Base-by-base conservation (phyloP, 2,329 filamentous ascomycete genomes). In the Verticillium nonalfalfae region DNA sequence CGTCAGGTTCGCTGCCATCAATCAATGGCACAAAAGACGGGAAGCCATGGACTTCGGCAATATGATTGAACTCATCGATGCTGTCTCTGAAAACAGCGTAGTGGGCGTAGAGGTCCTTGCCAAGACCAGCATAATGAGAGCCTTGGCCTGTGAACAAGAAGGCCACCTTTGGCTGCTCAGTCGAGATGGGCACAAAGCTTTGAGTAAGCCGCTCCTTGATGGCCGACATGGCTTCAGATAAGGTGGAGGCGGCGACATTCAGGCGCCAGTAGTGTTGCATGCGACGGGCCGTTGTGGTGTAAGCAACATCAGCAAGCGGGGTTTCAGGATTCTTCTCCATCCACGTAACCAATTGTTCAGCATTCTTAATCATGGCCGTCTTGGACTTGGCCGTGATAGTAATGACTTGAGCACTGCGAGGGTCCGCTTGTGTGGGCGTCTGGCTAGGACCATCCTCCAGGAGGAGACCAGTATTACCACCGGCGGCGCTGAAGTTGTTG, bases 401-500 rank as follows among this genome's bases (percentile, higher is more conserved):
- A 40, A 90, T 75, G n/a, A 86, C 70, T 58, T 90, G 83, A 1
- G 78, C 76, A n/a, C 73, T 74, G 21, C 88, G 81, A 7, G 83
- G 76, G 64, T 90, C 86, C 2, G 66, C 61, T 11, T 65, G 68
- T 11, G 86, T 84, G 1, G 74, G 72, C 9, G 69, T 67, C 3
- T 79, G 74, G 5, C 78, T 69, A 59, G 85, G 85, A 0, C 78
- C 83, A 64, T 90, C 87, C 68, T 90, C 85, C 1, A 91, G 68
- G 7, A 91, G 72, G 31, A 90, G 71, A 15, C 86, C 84, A 1
- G 88, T 90, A 73, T 91, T 91, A 38, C 89, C 88, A 65, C 88
- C 88, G 59, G 88, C 86, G 7, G 88, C 89, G 64, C 84, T 85
- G 69, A 90, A 90, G 74, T 89, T 90, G 76, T 91, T 91, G 64